phyloP scores from a whole-genome alignment of 1,139 yeast species.

The Insectozyma bohioensis region DNA sequence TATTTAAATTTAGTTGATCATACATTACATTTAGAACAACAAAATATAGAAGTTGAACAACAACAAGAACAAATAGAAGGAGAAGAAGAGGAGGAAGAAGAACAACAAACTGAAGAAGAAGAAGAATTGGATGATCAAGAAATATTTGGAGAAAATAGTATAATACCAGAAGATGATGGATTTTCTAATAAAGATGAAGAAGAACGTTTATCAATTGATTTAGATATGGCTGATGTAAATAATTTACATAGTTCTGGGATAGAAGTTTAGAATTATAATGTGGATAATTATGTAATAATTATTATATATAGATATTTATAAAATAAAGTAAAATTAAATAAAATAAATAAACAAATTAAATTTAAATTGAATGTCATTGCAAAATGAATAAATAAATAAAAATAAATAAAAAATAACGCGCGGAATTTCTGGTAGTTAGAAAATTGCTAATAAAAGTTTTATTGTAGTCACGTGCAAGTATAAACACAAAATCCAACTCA shows the following conservation, averaged over 20 bases:
- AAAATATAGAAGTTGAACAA: constrained; percentile 19
- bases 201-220: constrained; percentile 10
- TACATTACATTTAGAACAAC: constrained; percentile 71
- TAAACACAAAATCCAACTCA: too few species aligned
- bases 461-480: too few species aligned
- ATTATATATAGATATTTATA: too few species aligned
- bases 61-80: constrained; percentile 13
- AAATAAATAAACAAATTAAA: too few species aligned
- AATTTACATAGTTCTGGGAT: constrained; percentile 5
- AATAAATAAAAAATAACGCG: too few species aligned
- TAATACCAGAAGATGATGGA: constrained; percentile 7
- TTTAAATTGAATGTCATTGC: too few species aligned
- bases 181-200: constrained; percentile 5
- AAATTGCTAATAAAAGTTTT: too few species aligned
- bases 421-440: too few species aligned
- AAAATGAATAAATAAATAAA: too few species aligned
- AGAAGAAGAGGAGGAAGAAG: constrained; percentile 13
- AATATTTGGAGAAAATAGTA: constrained; percentile 6
- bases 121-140: constrained; percentile 5
- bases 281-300: too few species aligned
- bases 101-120: constrained; percentile 7
- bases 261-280: constrained; percentile 6
- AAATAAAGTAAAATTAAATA: too few species aligned
- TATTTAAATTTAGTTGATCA: constrained; percentile 93
- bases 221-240: constrained; percentile 9